Evolutionary conservation across 148 eudicot species (phyloP), one percentile per base, ranked within the genome.

Genomic region (Vaccinium vitisidaea): DNA sequence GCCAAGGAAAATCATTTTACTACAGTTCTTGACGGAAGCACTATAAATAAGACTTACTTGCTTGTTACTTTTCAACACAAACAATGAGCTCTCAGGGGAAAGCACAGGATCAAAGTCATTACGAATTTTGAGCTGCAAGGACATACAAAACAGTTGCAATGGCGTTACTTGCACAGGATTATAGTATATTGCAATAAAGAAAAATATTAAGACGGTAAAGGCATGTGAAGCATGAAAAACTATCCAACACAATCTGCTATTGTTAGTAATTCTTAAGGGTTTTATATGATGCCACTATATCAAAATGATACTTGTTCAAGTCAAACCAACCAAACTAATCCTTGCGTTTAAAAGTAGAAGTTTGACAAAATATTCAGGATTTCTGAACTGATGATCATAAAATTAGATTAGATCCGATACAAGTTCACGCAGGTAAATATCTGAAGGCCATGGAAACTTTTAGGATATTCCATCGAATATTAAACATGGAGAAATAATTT

Each of bases 41-140:
- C 59, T 82, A 67, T 53, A 82, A 63, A 48, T 83, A 59, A 83
- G 79, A 91, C 95, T 81, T 87, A 95, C 99, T 88, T 95, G 93
- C 87, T 93, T 94, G 91, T 94, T 93, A 84, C 98, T 97, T 92
- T 97, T 97, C 89, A 97, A 87, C 84, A 97, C 96, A 88, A 97
- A 97, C 88, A 95, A 90, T 36, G 99, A 97, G 92, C 99, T 97
- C 90, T 97, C 99, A 16, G 99, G 98, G 69, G 99, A 97, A 67
- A 97, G 94, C 84, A 97, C 99, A 19, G 99, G 99, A 91, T 97
- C 99, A 85, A 97, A 97, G 90, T 97, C 99, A 84, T 97, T 97
- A 54, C 98, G 93, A 82, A 97, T 95, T 90, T 97, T 97, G 85
- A 97, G 96, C 99, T 97, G 93, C 88, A 91, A 48, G 36, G 53